Evolutionary conservation across 306 rosid genomes (phyloP).

Genomic region (Benincasa hispida): DNA sequence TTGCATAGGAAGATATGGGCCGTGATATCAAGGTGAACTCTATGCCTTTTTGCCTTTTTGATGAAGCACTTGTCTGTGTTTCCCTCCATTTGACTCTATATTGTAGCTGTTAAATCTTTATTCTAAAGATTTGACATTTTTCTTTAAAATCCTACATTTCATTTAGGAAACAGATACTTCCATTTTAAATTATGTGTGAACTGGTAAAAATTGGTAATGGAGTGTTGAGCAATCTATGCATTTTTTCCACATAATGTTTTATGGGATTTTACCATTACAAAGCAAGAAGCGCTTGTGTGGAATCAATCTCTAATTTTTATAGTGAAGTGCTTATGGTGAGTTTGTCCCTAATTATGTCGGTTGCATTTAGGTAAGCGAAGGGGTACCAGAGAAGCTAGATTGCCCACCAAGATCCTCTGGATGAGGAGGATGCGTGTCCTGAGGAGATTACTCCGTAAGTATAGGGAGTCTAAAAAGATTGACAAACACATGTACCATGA

Average conservation of each 20-base stretch:
- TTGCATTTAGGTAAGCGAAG: conserved; percentile 57
- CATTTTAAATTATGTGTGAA: not conserved
- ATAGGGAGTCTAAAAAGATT: conserved; percentile 77
- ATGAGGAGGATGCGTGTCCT: conserved; percentile 98
- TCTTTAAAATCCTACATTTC: not conserved
- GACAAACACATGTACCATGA: conserved; percentile 98
- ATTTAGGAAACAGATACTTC: not conserved
- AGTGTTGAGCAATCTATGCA: not conserved
- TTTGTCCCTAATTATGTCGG: not conserved
- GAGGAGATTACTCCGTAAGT: conserved; percentile 92
- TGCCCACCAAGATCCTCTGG: conserved; percentile 89
- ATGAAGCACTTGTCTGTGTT: not conserved
- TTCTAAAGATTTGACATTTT: not conserved
- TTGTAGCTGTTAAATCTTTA: not conserved
- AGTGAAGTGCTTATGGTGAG: not conserved
- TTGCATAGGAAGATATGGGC: not conserved
- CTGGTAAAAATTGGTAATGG: not conserved
- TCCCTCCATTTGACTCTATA: not conserved
- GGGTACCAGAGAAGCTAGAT: conserved; percentile 98
- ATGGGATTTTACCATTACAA: not conserved
- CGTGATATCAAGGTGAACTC: not conserved
- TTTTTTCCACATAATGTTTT: not conserved
- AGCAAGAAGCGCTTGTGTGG: not conserved
- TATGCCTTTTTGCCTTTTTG: not conserved
- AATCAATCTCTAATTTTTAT: not conserved